Evolutionary conservation across 805 yeast genomes (phyloP), one percentile per base, ranked within the genome.

Genomic region (Sugiyamaella smithiae): DNA sequence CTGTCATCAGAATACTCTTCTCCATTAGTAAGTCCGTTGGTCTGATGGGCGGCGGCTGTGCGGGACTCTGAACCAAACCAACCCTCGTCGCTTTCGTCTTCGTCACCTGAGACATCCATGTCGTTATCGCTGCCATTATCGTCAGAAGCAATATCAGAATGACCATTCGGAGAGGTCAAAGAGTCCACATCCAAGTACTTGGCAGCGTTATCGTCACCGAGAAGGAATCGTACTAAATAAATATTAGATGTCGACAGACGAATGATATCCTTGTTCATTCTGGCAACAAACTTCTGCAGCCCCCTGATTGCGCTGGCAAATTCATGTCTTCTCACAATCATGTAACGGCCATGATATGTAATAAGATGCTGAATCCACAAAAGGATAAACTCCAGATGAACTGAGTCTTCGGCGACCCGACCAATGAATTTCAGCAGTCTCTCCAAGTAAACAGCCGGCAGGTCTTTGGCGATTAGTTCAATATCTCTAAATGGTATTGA

Each of bases 311-410:
- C 74, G 49, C 81, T 77, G 1, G 81, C 72, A 58, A 84, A 86
- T 45, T 80, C 76, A 52, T 76, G 81, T 59, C 80, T 81, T 59
- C 85, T 76, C 9, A 66, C 65, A 35, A 78, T 74, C 46, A 93
- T 84, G 65, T 78, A 84, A 54, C 75, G 75, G 9, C 99, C 98
- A 63, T 91, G 97, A 16, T 75, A 66, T 1, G 84, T 73, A 14
- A 93, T 66, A 3, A 89, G 58, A 12, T 76, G 70, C 56, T 82
- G 80, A 28, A 91, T 74, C 98, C 99, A 93, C 8, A 85, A 57
- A 54, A 93, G 65, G 58, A 83, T 81, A 69, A 82, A 89, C 68
- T 93, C 97, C 20, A 91, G 64, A 67, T 93, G 98, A 28, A 80
- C 89, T 4, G 88, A 80, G 2, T 83, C 85, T 63, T 76, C 76